Percentiles rank a stretch among this genome's conserved stretches.
Evolutionary conservation across 2,329 filamentous ascomycete species (phyloP).

Genomic region (Cordyceps fumosorosea): DNA sequence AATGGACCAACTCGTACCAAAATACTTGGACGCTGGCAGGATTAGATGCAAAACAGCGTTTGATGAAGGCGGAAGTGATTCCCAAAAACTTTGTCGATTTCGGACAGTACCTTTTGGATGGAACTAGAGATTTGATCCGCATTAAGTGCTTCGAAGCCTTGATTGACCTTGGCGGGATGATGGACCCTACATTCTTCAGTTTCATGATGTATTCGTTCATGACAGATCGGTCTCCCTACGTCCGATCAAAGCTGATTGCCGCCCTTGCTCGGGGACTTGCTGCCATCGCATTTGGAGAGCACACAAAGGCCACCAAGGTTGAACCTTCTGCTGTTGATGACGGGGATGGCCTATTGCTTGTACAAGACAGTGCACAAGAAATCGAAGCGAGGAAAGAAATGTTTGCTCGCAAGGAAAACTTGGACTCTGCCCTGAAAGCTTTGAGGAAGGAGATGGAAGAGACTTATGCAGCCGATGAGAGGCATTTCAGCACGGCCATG

Average conservation of each 20-base stretch:
- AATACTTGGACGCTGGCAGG: conserved; percentile 60
- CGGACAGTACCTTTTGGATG: conserved; percentile 58
- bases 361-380: conserved; percentile 37
- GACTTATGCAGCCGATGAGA: conserved; percentile 31
- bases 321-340: conserved; percentile 30
- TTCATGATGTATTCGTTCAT: conserved; percentile 53
- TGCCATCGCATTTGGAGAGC: conserved; percentile 57
- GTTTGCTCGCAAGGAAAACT: conserved; percentile 59
- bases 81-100: conserved; percentile 48
- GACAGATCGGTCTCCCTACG: conserved; percentile 57
- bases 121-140: conserved; percentile 54
- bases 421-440: conserved; percentile 46
- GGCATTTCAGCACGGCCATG: conserved; percentile 35
- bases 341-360: conserved; percentile 32
- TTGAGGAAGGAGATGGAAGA: conserved; percentile 38
- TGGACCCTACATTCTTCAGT: conserved; percentile 47
- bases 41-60: conserved; percentile 51
- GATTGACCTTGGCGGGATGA: conserved; percentile 55
- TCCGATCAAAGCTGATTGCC: conserved; percentile 54
- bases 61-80: conserved; percentile 61
- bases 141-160: conserved; percentile 61
- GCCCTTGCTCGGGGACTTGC: conserved; percentile 54
- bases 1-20: conserved; percentile 62
- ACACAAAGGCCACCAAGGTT: conserved; percentile 38
- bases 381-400: conserved; percentile 55